Evolutionary conservation across 495 filamentous ascomycete species (phyloP).

Genomic region (Neurospora tetraspora): DNA sequence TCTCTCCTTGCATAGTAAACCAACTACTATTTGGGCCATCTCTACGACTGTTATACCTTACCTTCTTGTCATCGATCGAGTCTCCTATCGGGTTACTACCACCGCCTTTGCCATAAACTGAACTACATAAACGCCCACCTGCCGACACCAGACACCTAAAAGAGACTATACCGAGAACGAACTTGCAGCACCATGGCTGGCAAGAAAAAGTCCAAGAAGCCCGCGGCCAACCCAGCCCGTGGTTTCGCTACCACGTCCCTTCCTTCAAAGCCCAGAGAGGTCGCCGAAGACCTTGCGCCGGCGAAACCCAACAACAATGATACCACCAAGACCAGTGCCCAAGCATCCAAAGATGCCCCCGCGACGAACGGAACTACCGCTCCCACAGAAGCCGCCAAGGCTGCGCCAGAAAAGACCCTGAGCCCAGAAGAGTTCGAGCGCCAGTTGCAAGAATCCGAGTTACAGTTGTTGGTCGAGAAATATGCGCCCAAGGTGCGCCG

Average conservation of each 20-base stretch:
- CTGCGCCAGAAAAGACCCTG: slow-evolving; percentile 40
- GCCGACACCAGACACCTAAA: not conserved
- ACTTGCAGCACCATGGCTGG: slow-evolving; percentile 49
- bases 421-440: slow-evolving; percentile 77
- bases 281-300: slow-evolving; percentile 23
- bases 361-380: slow-evolving; percentile 18
- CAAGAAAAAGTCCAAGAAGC: slow-evolving; percentile 85
- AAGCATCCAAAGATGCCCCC: slow-evolving; percentile 26
- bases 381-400: slow-evolving; percentile 27
- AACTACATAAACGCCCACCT: not conserved
- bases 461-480: slow-evolving; percentile 78
- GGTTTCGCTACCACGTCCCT: slow-evolving; percentile 89
- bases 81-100: not conserved
- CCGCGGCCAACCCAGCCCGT: slow-evolving; percentile 70
- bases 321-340: slow-evolving; percentile 18
- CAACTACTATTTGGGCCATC: not conserved
- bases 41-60: not conserved
- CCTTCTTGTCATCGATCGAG: not conserved
- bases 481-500: slow-evolving; percentile 57
- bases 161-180: not conserved
- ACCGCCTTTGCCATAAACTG: not conserved
- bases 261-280: slow-evolving; percentile 50
- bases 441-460: slow-evolving; percentile 69
- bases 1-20: not conserved
- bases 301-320: slow-evolving; percentile 4